Base-by-base conservation (phyloP, 2,329 filamentous ascomycete genomes). In the Colletotrichum endophyticum region DNA sequence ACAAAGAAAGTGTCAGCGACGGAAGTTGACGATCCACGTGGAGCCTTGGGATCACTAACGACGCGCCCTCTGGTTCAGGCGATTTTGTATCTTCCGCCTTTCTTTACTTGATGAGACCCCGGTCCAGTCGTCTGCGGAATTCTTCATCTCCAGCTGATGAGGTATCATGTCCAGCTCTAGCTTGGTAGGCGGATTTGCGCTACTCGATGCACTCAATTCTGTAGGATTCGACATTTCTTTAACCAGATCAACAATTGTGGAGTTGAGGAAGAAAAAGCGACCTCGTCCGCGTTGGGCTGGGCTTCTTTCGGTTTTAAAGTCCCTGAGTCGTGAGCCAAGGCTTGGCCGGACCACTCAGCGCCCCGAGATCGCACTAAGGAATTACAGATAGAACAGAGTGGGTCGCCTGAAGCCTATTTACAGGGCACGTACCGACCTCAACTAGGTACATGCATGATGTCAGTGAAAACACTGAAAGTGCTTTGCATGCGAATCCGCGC, bases 51-150 rank as follows among this genome's bases (percentile, higher is more conserved):
- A 6, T 28, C 3, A 75, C 73, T 67, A 19, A 75, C 73, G 73
- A 27, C 63, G 69, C 16, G 73, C 73, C 22, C 73, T 36, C 11
- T 75, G 69, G 63, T 75, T 75, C 4, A 75, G 34, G 63, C 73
- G 73, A 53, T 75, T 75, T 36, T 72, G 73, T 19, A 75, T 70
- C 28, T 49, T 72, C 16, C 73, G 66, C 27, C 73, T 49, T 36
- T 75, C 70, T 34, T 71, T 61, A 25, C 70, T 71, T 22, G 64
- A 71, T 13, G 73, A 34, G 25, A 75, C 36, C 19, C 69, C 73
- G 3, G 69, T 72, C 69, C 73, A 75, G 8, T 75, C 39, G 32
- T 75, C 73, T 28, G 25, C 30, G 11, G 39, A 27, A 15, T 68
- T 32, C 8, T 22, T 53, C 2, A 68, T 16, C 22, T 73, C 73